Base-by-base conservation (phyloP, 163 green algal genomes). In the Prototheca cutis region DNA sequence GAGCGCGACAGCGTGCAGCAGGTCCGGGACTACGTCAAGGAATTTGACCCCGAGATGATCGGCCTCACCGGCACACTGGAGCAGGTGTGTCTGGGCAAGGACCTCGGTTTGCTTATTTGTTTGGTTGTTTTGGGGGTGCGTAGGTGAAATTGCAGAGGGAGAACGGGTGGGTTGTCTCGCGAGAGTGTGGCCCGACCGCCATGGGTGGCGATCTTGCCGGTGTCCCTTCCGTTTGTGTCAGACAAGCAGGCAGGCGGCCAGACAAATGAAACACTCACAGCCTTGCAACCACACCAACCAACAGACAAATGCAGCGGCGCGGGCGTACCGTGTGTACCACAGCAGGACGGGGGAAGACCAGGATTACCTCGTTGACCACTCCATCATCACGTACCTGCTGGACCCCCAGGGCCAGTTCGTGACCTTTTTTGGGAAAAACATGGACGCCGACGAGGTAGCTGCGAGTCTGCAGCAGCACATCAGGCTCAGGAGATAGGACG, bases 371-470 rank as follows among this genome's bases (percentile, higher is more conserved):
- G 58, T 72, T 21, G 93, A 99, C 66, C 93, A 99, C 70, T 96
- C 87, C 65, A 99, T 99, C 79, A 98, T 99, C 72, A 94, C 88
- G 32, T 99, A 99, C 73, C 74, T 98, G 13, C 66, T 99, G 45
- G 71, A 95, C 70, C 90, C 91, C 4, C 65, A 88, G 13, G 94
- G 90, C 45, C 76, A 95, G 23, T 99, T 99, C 73, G 80, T 97
- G 8, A 96, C 87, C 4, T 99, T 98, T 63, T 99, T 91, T 70
- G 86, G 75, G 34, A 85, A 82, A 48, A 84, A 82, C 42, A 68
- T 71, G 34, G 65, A 58, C 17, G 61, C 51, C 8, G 48, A 72
- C 2, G 64, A 75, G 32, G 52, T 72, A 36, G 64, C 64, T 55
- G n/a, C 31, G 29, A 62, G 47, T 48, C 55, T 70, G 17, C 21